Conservation (phyloP, 805 yeast species). For the Yamadazyma kitorensis region DNA sequence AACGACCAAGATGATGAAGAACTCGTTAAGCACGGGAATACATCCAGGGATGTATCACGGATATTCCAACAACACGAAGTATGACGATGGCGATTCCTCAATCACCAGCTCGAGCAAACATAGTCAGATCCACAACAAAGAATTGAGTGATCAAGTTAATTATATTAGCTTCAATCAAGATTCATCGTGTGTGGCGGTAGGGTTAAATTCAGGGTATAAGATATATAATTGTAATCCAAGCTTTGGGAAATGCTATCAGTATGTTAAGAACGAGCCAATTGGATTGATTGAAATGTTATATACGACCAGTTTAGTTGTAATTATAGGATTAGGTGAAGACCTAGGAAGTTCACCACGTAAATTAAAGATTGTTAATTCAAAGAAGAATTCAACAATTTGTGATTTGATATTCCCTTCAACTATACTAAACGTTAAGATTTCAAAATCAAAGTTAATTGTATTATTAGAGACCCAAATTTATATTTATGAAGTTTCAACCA, state of each 20-base stretch:
- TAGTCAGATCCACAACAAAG: conserved; percentile 10
- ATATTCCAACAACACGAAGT: conserved; percentile 3
- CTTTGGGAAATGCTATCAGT: conserved; percentile 31
- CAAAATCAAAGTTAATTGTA: conserved; percentile 31
- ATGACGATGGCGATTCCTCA: conserved; percentile 17
- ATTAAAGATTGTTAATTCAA: conserved; percentile 79
- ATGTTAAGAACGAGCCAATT: conserved; percentile 47
- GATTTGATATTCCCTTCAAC: conserved; percentile 43
- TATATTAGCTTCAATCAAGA: conserved; percentile 79
- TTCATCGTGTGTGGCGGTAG: conserved; percentile 74
- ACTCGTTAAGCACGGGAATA: conserved; percentile 12
- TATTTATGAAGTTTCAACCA: conserved; percentile 39
- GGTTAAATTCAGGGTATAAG: conserved; percentile 60
- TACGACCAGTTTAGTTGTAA: conserved; percentile 79
- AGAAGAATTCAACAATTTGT: conserved; percentile 49
- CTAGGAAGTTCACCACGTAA: conserved; percentile 76
- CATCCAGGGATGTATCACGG: conserved; percentile 11
- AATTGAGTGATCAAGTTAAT: conserved; percentile 28
- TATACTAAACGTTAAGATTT: conserved; percentile 37
- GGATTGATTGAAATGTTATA: conserved; percentile 87
- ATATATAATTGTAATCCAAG: conserved; percentile 73
- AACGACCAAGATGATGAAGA: conserved; percentile 16
- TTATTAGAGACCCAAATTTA: conserved; percentile 43
- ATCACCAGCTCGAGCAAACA: conserved; percentile 13
- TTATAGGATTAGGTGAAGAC: conserved; percentile 75